phyloP scores from a whole-genome alignment of 1,284 basidiomycete genomes.

The Ganoderma lingzhi region DNA sequence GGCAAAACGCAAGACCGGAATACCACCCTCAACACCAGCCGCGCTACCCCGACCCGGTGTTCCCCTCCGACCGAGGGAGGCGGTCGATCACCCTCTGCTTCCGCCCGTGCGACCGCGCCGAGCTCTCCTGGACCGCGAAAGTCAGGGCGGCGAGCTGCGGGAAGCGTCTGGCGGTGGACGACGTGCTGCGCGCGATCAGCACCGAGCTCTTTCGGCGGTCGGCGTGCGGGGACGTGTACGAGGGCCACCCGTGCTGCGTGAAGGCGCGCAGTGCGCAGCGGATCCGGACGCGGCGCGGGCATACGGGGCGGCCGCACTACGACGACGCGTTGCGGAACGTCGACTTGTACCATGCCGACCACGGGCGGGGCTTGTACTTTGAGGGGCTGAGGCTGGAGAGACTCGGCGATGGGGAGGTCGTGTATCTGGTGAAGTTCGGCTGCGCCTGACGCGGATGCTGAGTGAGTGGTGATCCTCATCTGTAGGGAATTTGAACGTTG shows the following conservation, averaged over 20 bases:
- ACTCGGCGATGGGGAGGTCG: conserved; percentile 5
- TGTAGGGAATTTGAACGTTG: too few species aligned
- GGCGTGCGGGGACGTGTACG: conserved; percentile 7
- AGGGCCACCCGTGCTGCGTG: conserved; percentile 16
- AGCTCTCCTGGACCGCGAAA: conserved; percentile 10
- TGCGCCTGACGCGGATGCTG: conserved; percentile 1
- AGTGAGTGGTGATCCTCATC: not conserved
- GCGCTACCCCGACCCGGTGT: conserved; percentile 13
- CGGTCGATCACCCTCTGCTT: conserved; percentile 6
- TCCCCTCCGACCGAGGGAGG: not conserved
- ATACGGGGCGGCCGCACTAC: not conserved
- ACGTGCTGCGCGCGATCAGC: conserved; percentile 15
- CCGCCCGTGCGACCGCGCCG: conserved; percentile 13
- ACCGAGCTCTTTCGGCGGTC: conserved; percentile 13
- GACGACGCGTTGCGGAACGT: conserved; percentile 16
- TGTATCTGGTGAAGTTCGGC: conserved; percentile 10
- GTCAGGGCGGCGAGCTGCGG: not conserved
- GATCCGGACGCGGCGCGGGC: conserved; percentile 5
- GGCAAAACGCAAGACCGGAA: conserved; percentile 1
- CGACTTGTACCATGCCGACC: conserved; percentile 13
- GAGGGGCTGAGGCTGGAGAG: conserved; percentile 9
- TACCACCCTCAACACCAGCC: conserved; percentile 7
- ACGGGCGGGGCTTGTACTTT: conserved; percentile 9
- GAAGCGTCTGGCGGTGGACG: conserved; percentile 10
- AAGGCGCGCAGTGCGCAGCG: conserved; percentile 8